A percentile compares a stretch with the other conserved stretches of the same genome.
These are phyloP conservation scores for Exophiala aquamarina DNA, from an alignment of 2,329 filamentous ascomycete genomes.

Conservation along the genomic window DNA sequence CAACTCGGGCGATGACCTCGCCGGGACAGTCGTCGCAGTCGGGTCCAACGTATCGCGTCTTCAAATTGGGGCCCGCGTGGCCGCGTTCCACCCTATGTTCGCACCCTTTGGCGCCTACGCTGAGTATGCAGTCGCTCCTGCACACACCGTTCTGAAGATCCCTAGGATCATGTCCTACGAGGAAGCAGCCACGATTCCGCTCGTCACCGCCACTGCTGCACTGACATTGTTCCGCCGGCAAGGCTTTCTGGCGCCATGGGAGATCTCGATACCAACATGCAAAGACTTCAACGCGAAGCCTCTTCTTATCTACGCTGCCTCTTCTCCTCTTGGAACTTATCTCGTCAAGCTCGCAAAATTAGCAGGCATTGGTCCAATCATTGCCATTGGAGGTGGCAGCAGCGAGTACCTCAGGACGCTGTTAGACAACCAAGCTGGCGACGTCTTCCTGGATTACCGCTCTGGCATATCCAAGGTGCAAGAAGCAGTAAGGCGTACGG, in stretches of 20 bases:
- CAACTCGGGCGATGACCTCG: conserved; percentile 30
- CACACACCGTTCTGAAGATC: conserved; percentile 29
- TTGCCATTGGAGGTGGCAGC: conserved; percentile 58
- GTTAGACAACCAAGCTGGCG: conserved; percentile 55
- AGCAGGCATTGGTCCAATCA: conserved; percentile 61
- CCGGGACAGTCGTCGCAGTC: conserved; percentile 30
- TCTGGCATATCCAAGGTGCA: conserved; percentile 45
- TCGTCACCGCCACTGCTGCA: conserved; percentile 54
- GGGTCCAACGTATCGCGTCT: conserved; percentile 15
- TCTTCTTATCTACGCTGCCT: conserved; percentile 54
- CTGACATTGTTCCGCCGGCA: conserved; percentile 52
- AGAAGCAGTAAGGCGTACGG: conserved; percentile 34
- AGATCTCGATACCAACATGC: not conserved
- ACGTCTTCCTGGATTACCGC: conserved; percentile 62
- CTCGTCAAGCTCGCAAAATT: conserved; percentile 56
- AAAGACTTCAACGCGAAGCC: conserved; percentile 30
- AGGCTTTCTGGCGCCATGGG: conserved; percentile 51
- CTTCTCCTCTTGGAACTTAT: conserved; percentile 59
- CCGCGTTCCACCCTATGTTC: conserved; percentile 29
- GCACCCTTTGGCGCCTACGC: conserved; percentile 38
- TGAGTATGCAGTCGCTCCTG: conserved; percentile 38
- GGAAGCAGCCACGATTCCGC: conserved; percentile 58
- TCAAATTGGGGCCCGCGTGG: conserved; percentile 37
- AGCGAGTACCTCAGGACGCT: conserved; percentile 48
- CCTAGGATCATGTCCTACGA: conserved; percentile 10